A percentile compares a stretch with the other conserved stretches of the same genome.
phyloP scores from a whole-genome alignment of 1,284 basidiomycete species.

The Phlebopus sp. region DNA sequence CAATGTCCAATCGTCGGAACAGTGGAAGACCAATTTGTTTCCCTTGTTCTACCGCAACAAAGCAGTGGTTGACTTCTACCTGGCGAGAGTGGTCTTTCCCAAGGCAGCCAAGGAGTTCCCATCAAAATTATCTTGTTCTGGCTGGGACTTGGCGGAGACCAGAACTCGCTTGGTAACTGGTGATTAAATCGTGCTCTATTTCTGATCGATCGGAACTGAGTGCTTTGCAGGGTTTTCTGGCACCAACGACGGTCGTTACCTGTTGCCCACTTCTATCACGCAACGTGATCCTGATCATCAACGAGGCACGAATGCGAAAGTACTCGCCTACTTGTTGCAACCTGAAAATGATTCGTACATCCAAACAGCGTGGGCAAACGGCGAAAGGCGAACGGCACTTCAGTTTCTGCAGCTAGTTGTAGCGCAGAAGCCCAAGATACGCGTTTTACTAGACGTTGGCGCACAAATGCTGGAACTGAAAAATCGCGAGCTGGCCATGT shows the following conservation, averaged over 20 bases:
- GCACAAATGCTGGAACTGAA: conserved; percentile 48
- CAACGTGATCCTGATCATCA: conserved; percentile 29
- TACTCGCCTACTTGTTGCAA: conserved; percentile 28
- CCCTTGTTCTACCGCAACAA: conserved; percentile 14
- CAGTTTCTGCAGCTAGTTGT: conserved; percentile 34
- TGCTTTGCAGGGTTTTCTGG: conserved; percentile 41
- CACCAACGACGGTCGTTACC: conserved; percentile 34
- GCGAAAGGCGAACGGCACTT: conserved; percentile 21
- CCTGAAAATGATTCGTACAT: conserved; percentile 30
- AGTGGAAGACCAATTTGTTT: conserved; percentile 16
- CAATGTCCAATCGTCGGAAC: conserved; percentile 28
- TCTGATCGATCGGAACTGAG: conserved; percentile 42
- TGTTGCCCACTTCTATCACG: conserved; percentile 31
- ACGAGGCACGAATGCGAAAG: conserved; percentile 31
- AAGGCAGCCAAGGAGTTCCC: conserved; percentile 32
- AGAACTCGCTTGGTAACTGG: conserved; percentile 41
- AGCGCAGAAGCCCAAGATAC: conserved; percentile 32
- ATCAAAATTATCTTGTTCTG: conserved; percentile 29
- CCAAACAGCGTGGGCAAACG: conserved; percentile 23
- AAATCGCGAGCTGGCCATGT: conserved; percentile 36
- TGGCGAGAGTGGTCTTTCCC: conserved; percentile 33
- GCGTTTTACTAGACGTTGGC: conserved; percentile 47
- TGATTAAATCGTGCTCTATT: conserved; percentile 36
- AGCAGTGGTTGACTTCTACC: conserved; percentile 32
- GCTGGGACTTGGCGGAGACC: conserved; percentile 38